Evolutionary conservation across 2,329 filamentous ascomycete genomes (phyloP).

Genomic region (Claviceps sp.): DNA sequence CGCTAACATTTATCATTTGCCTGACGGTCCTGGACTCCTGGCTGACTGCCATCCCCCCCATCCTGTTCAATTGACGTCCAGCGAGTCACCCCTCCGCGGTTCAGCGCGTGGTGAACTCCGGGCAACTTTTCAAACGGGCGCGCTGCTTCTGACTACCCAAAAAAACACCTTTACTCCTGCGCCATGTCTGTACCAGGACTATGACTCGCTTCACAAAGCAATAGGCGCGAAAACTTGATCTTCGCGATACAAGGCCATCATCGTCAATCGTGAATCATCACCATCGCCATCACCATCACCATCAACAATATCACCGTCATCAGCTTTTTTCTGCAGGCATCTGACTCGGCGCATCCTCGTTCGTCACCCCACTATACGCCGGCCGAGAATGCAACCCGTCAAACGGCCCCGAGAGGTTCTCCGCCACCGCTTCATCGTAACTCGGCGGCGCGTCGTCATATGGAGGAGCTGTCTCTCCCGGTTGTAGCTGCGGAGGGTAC

Average conservation of each 20-base stretch:
- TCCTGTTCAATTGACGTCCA: no score
- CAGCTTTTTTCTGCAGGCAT: slow-evolving; percentile 29
- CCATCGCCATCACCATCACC: background rate
- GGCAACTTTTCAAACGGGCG: no score
- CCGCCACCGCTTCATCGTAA: slow-evolving; percentile 86
- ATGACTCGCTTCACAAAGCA: background rate
- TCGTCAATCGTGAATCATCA: background rate
- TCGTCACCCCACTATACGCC: slow-evolving; percentile 51
- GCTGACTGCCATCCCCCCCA: no score
- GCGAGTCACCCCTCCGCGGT: no score
- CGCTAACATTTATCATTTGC: no score
- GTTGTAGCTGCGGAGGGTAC: slow-evolving; percentile 42
- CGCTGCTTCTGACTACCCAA: no score
- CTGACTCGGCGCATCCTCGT: slow-evolving; percentile 44
- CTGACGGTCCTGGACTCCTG: no score
- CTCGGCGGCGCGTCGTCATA: slow-evolving; percentile 79
- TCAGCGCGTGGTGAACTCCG: no score
- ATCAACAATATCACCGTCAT: background rate
- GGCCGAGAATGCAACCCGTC: slow-evolving; percentile 47
- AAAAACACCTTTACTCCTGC: no score
- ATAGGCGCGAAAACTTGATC: background rate
- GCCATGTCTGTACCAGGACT: no score
- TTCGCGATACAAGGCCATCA: background rate
- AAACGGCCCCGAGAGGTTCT: slow-evolving; percentile 55
- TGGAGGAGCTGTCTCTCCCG: slow-evolving; percentile 27